phyloP scores from a whole-genome alignment of 1,139 yeast species.

The Candida albicans region DNA sequence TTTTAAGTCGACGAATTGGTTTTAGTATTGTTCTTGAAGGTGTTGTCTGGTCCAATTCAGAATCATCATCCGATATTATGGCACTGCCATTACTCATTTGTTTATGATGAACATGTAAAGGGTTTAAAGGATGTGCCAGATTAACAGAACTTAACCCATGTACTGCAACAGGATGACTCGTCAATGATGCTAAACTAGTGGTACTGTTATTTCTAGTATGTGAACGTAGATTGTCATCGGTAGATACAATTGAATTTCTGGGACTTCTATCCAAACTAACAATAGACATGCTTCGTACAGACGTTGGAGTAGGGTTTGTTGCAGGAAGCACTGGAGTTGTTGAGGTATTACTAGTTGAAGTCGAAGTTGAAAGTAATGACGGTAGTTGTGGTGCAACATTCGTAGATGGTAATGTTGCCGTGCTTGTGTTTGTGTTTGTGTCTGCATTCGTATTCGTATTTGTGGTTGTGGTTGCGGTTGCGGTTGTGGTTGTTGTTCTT shows the following conservation, averaged over 20 bases:
- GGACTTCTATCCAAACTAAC: conserved; percentile 41
- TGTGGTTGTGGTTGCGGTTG: background rate
- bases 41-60: conserved; percentile 26
- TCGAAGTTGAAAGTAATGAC: conserved; percentile 1
- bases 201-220: conserved; percentile 37
- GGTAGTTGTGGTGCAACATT: conserved; percentile 1
- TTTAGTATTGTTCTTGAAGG: conserved; percentile 19
- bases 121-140: background rate
- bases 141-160: background rate
- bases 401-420: background rate
- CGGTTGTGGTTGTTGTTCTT: background rate
- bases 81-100: conserved; percentile 17
- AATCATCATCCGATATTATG: conserved; percentile 38
- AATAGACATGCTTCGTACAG: conserved; percentile 36
- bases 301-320: conserved; percentile 15
- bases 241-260: conserved; percentile 43
- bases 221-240: conserved; percentile 33
- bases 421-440: background rate
- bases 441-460: background rate
- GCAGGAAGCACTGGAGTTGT: conserved; percentile 3
- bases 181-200: conserved; percentile 28
- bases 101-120: conserved; percentile 1
- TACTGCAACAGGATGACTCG: conserved; percentile 2
- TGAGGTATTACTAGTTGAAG: conserved; percentile 3
- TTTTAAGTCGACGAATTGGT: conserved; percentile 19